Evolutionary conservation across 345 rosid genomes (phyloP), one percentile per base, ranked within the genome.

Genomic region (Trapa incisa): DNA sequence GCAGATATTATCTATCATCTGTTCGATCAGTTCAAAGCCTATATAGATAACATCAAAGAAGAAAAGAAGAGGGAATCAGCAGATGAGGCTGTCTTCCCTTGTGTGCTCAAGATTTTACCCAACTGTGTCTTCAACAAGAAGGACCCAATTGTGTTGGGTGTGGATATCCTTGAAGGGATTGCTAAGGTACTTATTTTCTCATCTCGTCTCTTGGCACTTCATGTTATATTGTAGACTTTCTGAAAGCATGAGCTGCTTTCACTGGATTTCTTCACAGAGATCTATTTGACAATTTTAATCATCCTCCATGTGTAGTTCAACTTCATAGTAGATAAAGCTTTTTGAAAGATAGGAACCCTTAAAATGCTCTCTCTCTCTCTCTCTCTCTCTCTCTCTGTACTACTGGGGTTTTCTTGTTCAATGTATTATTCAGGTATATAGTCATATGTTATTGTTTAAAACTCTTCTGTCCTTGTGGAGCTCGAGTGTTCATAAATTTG

Each of bases 1-100:
- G 96, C 99, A 16, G 99, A 94, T 75, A 91, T 94, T 66, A 94
- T 94, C 64, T 94, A 91, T 75, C 99, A 94, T 80, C 78, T 91
- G 41, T 87, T 91, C 73, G 96, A 94, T 73, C 97, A 83, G 70
- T 94, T 91, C 67, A 87, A 86, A 75, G 97, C 91, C 10, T 94
- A 88, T 75, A 87, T 88, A 61, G 87, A 82, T 70, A 83, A 78
- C 65, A 81, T 90, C 70, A 93, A 86, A 80, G 98, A 93, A 77
- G 98, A 87, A 80, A 90, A 86, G 80, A 90, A 84, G 89, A 88
- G 70, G 79, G 97, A 88, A 83, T 86, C 94, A 61, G 98, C 94
- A 0, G 92, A 87, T 13, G 97, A 93, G 74, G 98, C 92, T 35
- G 94, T 93, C 64, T 93, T 93, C 83, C 98, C 97, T 33, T 93